Conservation (phyloP, 345 rosid species). For the Lepidium sativum region DNA sequence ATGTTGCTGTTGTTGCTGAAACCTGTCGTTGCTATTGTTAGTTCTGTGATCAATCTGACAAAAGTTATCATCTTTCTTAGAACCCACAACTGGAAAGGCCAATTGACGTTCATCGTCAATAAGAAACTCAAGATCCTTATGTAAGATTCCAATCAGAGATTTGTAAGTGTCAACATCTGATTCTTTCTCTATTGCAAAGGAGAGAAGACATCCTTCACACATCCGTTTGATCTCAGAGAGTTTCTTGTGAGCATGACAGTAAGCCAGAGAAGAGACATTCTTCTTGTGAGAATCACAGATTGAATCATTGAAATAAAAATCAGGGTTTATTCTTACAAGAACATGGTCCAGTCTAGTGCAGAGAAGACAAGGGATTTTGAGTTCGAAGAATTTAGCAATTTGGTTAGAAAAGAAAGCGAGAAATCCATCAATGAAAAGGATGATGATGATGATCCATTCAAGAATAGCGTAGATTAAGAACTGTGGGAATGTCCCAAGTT, state of each 20-base stretch:
- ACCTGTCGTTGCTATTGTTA: constrained; percentile 5
- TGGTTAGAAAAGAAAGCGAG: constrained; percentile 61
- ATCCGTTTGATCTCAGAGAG: constrained; percentile 68
- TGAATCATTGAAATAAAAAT: constrained; percentile 79
- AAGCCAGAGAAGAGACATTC: constrained; percentile 73
- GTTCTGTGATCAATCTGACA: constrained; percentile 6
- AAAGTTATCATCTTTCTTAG: constrained; percentile 32
- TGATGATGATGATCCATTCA: constrained; percentile 74
- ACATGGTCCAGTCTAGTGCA: constrained; percentile 83
- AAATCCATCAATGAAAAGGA: constrained; percentile 72
- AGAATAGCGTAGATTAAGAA: constrained; percentile 62
- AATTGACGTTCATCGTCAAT: constrained; percentile 56
- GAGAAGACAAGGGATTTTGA: constrained; percentile 71
- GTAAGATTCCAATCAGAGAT: constrained; percentile 70
- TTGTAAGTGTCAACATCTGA: constrained; percentile 77
- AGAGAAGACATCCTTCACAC: constrained; percentile 94
- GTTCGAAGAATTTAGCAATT: constrained; percentile 63
- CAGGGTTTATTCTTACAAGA: constrained; percentile 38
- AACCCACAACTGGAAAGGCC: constrained; percentile 25
- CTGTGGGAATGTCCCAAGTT: constrained; percentile 57
- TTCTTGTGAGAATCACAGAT: constrained; percentile 76
- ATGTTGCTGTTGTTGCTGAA: constrained; percentile 11
- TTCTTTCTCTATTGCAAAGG: constrained; percentile 78
- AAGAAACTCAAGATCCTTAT: constrained; percentile 68
- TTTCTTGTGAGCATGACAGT: constrained; percentile 78